A percentile compares a stretch with the other conserved stretches of the same genome.
Conservation (phyloP, 2,329 filamentous ascomycete genomes). For the Trichoderma sp. region DNA sequence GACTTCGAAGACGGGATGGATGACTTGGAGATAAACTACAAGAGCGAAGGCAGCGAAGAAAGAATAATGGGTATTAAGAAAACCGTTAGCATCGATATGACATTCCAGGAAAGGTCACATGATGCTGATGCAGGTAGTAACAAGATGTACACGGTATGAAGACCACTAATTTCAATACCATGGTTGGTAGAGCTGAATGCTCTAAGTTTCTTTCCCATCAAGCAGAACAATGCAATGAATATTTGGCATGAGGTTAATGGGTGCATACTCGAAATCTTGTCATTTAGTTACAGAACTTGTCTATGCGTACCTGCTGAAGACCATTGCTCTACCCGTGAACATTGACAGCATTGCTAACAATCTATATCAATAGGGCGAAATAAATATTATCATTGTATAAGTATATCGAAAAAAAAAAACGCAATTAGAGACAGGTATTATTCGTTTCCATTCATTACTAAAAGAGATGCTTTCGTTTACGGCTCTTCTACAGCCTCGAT, state of each 20-base stretch:
- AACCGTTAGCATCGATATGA: slow-evolving; percentile 14
- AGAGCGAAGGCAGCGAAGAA: slow-evolving; percentile 7
- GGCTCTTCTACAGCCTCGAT: too few species aligned
- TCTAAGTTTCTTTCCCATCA: neutral
- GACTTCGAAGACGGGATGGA: neutral
- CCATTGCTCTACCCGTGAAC: too few species aligned
- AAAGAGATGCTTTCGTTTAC: too few species aligned
- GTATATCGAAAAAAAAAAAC: too few species aligned
- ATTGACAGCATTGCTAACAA: too few species aligned
- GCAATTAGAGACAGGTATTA: too few species aligned
- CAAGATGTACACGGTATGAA: neutral
- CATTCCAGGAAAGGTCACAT: neutral
- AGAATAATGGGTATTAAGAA: slow-evolving; percentile 8
- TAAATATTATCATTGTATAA: too few species aligned
- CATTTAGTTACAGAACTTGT: neutral
- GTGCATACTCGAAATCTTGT: neutral
- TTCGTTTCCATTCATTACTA: too few species aligned
- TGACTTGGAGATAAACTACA: neutral
- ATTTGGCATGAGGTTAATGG: neutral
- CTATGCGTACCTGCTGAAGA: too few species aligned
- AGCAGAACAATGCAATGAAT: neutral
- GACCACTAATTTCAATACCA: neutral
- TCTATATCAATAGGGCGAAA: too few species aligned
- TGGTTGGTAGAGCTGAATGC: neutral
- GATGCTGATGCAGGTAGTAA: neutral